Evolutionary conservation across 2,329 filamentous ascomycete genomes (phyloP).

Genomic region (Coniochaeta sp.): DNA sequence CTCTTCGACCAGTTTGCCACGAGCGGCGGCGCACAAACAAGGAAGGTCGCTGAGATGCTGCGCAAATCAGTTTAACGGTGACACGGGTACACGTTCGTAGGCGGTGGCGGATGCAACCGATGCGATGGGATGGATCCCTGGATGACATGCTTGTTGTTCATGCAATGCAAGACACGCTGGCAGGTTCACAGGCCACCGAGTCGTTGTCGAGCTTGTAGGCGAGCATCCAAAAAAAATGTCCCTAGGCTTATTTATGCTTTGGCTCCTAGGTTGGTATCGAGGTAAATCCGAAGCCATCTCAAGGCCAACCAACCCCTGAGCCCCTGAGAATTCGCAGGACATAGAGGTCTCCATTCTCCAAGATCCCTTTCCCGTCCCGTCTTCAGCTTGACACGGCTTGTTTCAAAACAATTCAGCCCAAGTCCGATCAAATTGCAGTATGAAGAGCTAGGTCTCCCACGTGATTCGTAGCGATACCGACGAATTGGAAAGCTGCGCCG

Average conservation of each 20-base stretch:
- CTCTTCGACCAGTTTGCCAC: neutral
- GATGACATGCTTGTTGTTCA: slow-evolving; percentile 3
- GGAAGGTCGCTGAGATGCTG: neutral
- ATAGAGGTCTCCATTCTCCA: neutral
- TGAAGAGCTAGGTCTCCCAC: neutral
- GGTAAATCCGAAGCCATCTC: neutral
- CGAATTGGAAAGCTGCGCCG: slow-evolving; percentile 2
- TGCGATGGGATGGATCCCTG: neutral
- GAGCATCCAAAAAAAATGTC: no score
- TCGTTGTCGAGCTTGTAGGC: neutral
- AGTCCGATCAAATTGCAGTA: neutral
- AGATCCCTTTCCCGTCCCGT: neutral
- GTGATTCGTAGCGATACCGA: neutral
- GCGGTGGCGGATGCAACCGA: neutral
- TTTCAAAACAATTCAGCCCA: neutral
- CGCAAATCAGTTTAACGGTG: neutral
- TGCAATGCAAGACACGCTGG: slow-evolving; percentile 11
- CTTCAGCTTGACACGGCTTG: neutral
- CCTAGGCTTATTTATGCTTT: neutral
- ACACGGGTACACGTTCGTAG: neutral
- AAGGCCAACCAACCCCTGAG: neutral
- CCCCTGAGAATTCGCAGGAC: neutral
- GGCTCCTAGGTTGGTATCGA: no score
- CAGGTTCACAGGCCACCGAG: neutral
- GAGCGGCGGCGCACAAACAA: neutral